Percentiles rank a stretch among this genome's conserved stretches.
These are phyloP conservation scores for Teunomyces cretensis DNA, from an alignment of 805 yeast genomes.

Conservation along the genomic window DNA sequence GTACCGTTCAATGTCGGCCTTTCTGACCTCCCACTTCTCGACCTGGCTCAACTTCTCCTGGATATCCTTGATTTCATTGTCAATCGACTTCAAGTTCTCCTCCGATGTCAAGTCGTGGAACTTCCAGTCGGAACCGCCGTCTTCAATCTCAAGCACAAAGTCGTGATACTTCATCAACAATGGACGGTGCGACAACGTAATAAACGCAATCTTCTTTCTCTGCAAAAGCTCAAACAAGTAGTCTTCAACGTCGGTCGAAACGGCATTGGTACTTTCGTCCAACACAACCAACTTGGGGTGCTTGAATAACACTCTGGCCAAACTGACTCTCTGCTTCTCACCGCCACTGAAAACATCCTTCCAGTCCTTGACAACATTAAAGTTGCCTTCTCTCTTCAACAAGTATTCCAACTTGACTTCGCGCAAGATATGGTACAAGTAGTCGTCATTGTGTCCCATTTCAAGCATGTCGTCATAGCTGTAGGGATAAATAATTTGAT, in stretches of 20 bases:
- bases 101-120: constrained; percentile 65
- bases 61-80: constrained; percentile 71
- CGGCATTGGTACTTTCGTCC: constrained; percentile 95
- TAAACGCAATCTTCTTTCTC: constrained; percentile 66
- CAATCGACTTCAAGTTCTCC: constrained; percentile 65
- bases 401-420: constrained; percentile 83
- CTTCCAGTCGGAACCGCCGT: constrained; percentile 34
- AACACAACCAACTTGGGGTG: constrained; percentile 78
- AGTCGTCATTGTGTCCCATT: constrained; percentile 67
- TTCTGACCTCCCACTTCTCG: constrained; percentile 58
- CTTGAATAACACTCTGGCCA: constrained; percentile 82
- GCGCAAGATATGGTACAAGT: constrained; percentile 61
- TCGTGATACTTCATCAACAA: constrained; percentile 83
- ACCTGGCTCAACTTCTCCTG: constrained; percentile 60
- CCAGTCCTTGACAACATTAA: constrained; percentile 69
- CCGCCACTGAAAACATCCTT: constrained; percentile 95
- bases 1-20: constrained; percentile 53
- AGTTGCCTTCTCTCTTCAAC: constrained; percentile 60
- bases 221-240: constrained; percentile 75
- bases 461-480: constrained; percentile 75
- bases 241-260: constrained; percentile 86
- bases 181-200: constrained; percentile 83
- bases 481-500: constrained; percentile 86
- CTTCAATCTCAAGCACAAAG: constrained; percentile 65
- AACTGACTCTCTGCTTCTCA: constrained; percentile 85